These are phyloP conservation scores for Metschnikowia lunata DNA, from an alignment of 805 yeast genomes.

Conservation along the genomic window DNA sequence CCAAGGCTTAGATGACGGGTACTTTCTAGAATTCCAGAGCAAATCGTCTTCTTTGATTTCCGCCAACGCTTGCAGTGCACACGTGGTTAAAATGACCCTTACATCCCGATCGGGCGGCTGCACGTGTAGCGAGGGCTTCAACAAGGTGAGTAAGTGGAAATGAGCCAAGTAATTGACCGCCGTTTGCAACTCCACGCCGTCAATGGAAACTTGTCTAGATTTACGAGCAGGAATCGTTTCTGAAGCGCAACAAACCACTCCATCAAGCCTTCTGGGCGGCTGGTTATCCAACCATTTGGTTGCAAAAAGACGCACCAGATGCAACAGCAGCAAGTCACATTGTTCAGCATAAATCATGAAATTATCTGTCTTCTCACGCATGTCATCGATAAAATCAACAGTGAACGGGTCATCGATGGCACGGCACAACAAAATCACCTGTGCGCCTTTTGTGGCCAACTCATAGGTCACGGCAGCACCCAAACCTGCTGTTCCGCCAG, in stretches of 20 bases:
- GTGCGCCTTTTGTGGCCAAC: conserved; percentile 81
- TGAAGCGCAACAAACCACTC: conserved; percentile 83
- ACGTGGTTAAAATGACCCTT: conserved; percentile 71
- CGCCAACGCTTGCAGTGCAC: conserved; percentile 75
- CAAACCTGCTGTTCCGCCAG: conserved; percentile 94
- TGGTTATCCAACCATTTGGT: conserved; percentile 89
- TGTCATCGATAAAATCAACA: conserved; percentile 71
- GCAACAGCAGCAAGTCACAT: conserved; percentile 72
- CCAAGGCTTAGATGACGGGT: conserved; percentile 65
- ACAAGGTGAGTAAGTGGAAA: conserved; percentile 70
- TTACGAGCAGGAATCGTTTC: conserved; percentile 69
- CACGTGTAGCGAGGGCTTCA: conserved; percentile 77
- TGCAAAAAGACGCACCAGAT: conserved; percentile 82
- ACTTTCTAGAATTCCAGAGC: conserved; percentile 55
- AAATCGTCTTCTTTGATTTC: conserved; percentile 59
- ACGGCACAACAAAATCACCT: conserved; percentile 67
- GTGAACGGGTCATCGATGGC: conserved; percentile 66
- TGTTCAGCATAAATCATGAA: conserved; percentile 83
- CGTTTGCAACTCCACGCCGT: conserved; percentile 83
- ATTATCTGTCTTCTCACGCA: conserved; percentile 67
- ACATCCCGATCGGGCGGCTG: conserved; percentile 97
- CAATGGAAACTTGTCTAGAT: conserved; percentile 61
- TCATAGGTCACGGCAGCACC: conserved; percentile 76
- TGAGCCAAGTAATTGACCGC: conserved; percentile 81
- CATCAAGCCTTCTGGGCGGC: conserved; percentile 90